Percentiles rank a stretch among this genome's conserved stretches.
Conservation (phyloP, 108 stramenopile species). For the Nannochloropsis salina region DNA sequence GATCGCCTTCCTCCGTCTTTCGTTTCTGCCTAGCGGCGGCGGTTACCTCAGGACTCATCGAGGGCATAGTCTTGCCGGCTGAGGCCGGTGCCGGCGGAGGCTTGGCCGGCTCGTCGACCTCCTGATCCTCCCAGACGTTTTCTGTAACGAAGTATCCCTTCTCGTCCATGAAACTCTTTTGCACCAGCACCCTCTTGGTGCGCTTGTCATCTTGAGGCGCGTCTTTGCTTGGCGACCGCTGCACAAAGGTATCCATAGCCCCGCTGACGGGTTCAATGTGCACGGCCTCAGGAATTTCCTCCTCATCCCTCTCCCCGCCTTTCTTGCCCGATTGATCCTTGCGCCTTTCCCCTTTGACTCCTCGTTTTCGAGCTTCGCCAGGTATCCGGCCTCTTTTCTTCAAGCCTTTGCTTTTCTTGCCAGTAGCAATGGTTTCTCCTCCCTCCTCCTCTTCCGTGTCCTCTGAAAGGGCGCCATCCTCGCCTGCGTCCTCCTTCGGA, state of each 20-base stretch:
- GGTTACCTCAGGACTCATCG: not conserved
- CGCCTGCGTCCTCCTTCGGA: not conserved
- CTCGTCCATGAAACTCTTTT: constrained; percentile 6
- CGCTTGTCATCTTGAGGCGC: not conserved
- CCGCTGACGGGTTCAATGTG: constrained; percentile 1
- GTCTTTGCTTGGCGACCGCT: not conserved
- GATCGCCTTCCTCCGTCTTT: not conserved
- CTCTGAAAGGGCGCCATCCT: not conserved
- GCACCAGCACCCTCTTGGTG: not conserved
- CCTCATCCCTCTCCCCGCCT: not conserved
- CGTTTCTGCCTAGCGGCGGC: not conserved
- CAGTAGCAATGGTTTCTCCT: not conserved
- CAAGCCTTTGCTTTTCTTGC: not conserved
- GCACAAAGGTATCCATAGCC: not conserved
- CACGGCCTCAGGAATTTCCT: not conserved
- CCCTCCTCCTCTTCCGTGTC: constrained; percentile 11
- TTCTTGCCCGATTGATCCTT: not conserved
- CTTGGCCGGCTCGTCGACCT: not conserved
- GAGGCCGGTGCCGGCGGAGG: not conserved
- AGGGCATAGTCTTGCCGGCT: not conserved
- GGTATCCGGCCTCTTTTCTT: not conserved
- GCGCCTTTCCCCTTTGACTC: not conserved
- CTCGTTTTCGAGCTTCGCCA: not conserved
- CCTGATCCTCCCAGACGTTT: not conserved
- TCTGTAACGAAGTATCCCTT: not conserved